phyloP scores from a whole-genome alignment of 2,329 filamentous ascomycete species.

The Bipolaris bicolor region DNA sequence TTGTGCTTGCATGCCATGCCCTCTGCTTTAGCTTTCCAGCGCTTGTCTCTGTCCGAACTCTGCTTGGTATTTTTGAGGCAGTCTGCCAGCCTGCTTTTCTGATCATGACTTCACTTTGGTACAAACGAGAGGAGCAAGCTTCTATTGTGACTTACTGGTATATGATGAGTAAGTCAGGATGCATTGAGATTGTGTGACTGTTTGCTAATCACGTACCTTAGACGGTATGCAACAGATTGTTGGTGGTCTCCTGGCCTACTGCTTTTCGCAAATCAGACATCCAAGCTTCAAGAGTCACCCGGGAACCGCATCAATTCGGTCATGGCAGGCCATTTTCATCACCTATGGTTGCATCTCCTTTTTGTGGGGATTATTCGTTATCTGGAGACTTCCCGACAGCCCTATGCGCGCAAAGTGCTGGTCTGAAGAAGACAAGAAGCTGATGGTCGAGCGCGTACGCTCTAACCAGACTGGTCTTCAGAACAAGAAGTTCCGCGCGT shows the following conservation, averaged over 20 bases:
- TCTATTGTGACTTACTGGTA: conserved; percentile 72
- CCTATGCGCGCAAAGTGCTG: conserved; percentile 76
- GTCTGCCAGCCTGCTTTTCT: conserved; percentile 72
- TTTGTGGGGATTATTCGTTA: conserved; percentile 66
- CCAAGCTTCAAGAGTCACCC: conserved; percentile 17
- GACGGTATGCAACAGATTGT: conserved; percentile 74
- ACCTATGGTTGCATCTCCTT: conserved; percentile 68
- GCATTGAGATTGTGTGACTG: background rate
- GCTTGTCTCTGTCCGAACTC: conserved; percentile 65
- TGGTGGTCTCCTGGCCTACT: conserved; percentile 69
- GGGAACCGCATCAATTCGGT: conserved; percentile 58
- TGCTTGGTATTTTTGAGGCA: conserved; percentile 75
- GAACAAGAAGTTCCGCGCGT: conserved; percentile 57
- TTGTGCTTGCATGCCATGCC: conserved; percentile 65
- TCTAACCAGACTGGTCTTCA: conserved; percentile 56
- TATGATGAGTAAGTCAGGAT: conserved; percentile 65
- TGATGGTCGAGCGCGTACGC: conserved; percentile 57
- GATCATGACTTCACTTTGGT: conserved; percentile 73
- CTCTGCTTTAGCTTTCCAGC: conserved; percentile 66
- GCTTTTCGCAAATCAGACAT: conserved; percentile 40
- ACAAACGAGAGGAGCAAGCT: conserved; percentile 71
- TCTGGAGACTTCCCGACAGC: conserved; percentile 58
- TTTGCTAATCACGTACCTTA: conserved; percentile 2
- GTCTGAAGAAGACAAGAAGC: conserved; percentile 67
- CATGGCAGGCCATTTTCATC: conserved; percentile 74